These are phyloP conservation scores for Noccaea bulbosa DNA, from an alignment of 345 rosid genomes.

Conservation along the genomic window DNA sequence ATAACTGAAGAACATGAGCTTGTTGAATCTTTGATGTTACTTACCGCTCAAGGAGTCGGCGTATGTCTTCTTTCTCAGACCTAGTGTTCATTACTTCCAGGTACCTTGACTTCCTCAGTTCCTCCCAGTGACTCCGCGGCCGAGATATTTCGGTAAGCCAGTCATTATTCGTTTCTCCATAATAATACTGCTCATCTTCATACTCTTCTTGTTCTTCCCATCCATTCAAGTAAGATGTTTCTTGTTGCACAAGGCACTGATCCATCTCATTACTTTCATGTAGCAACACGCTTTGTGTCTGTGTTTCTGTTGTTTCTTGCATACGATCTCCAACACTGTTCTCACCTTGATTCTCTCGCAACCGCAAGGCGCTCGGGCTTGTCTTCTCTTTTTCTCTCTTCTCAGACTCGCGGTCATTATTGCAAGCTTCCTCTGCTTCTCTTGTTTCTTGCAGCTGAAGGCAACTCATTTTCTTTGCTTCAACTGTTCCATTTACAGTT, in stretches of 20 bases:
- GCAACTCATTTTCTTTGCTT: neutral
- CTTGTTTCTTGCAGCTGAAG: slow-evolving; percentile 33
- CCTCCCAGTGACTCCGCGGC: slow-evolving; percentile 90
- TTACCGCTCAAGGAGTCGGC: slow-evolving; percentile 80
- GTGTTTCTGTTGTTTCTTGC: slow-evolving; percentile 15
- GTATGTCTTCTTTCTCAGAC: slow-evolving; percentile 65
- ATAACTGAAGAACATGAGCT: neutral
- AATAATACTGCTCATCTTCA: slow-evolving; percentile 39
- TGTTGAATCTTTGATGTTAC: neutral
- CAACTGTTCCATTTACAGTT: slow-evolving; percentile 15
- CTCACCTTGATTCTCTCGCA: neutral
- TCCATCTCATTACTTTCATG: slow-evolving; percentile 3
- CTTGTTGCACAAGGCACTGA: slow-evolving; percentile 37
- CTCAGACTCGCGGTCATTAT: slow-evolving; percentile 1
- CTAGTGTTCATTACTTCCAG: slow-evolving; percentile 57
- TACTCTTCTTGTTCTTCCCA: slow-evolving; percentile 46
- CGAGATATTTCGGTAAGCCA: slow-evolving; percentile 78
- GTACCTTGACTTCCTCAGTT: slow-evolving; percentile 68
- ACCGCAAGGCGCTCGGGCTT: neutral
- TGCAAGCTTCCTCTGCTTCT: slow-evolving; percentile 25
- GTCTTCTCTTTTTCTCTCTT: slow-evolving; percentile 18
- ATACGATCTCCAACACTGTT: neutral
- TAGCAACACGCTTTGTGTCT: neutral
- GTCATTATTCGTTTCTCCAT: slow-evolving; percentile 48
- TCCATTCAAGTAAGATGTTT: slow-evolving; percentile 43